phyloP scores from a whole-genome alignment of 106 monocot species.

The Phalaenopsis aphrodite region DNA sequence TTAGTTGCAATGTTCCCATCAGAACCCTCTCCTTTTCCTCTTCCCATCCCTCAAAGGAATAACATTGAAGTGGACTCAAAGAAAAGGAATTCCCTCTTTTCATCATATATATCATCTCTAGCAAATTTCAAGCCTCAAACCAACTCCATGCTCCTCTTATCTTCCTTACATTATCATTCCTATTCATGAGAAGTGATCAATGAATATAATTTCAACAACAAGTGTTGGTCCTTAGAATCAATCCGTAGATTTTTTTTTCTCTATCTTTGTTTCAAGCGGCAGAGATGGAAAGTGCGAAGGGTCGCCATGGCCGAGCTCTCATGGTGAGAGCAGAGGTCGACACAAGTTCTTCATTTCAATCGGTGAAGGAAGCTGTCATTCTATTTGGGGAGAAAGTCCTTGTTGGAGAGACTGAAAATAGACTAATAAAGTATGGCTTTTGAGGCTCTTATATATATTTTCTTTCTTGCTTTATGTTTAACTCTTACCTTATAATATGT shows the following conservation, averaged over 20 bases:
- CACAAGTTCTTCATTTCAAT: slow-evolving; percentile 54
- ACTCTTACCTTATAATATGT: no score
- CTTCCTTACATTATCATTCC: not conserved
- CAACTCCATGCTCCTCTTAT: not conserved
- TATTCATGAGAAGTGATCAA: no score
- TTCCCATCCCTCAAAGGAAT: slow-evolving; percentile 7
- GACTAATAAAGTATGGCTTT: slow-evolving; percentile 21
- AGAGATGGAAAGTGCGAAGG: slow-evolving; percentile 6
- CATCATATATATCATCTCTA: slow-evolving; percentile 13
- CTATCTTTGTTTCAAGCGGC: not conserved
- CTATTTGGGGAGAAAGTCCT: slow-evolving; percentile 57
- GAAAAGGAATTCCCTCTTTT: slow-evolving; percentile 29
- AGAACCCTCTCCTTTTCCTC: not conserved
- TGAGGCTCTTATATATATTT: not conserved
- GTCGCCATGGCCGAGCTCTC: not conserved
- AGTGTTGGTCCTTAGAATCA: not conserved
- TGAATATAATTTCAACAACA: not conserved
- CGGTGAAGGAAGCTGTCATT: slow-evolving; percentile 70
- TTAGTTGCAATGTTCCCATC: slow-evolving; percentile 9
- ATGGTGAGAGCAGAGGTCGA: slow-evolving; percentile 50
- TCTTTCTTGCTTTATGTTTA: not conserved
- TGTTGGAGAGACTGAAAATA: slow-evolving; percentile 39
- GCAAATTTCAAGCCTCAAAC: not conserved
- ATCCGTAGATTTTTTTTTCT: not conserved
- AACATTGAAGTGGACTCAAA: slow-evolving; percentile 55